Base-by-base conservation (phyloP, 345 rosid genomes). In the Arabidopsis thaliana region DNA sequence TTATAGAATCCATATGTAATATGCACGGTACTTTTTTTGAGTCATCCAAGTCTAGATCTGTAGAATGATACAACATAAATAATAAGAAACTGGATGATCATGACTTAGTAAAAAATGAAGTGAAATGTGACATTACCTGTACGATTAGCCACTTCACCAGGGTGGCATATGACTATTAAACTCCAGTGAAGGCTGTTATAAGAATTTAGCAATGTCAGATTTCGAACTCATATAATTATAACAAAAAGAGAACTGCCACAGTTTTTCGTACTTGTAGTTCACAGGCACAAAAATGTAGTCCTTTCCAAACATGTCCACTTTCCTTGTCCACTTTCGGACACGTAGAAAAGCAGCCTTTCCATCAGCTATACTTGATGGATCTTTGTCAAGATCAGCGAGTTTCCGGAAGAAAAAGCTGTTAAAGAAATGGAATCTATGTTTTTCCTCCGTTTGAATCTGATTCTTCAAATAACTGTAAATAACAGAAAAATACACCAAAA, bases 401-500 rank as follows among this genome's bases (percentile, higher is more conserved):
- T 95, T 95, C 42, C 97, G 86, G 80, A 95, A 95, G 92, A 95
- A 95, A 84, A 95, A 95, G 76, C 99, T 95, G 74, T 95, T 95
- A 78, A 95, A 95, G 78, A 95, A 95, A 81, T 95, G 96, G 67
- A 82, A 92, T 73, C 92, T 87, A 23, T 75, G 87, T 60, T 67
- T 86, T 55, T 90, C 97, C 67, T 85, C 89, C 1, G 81, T 64
- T 69, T 72, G 86, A 81, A 95, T 85, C 80, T 77, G 89, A 75
- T 87, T 90, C 91, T 89, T 90, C 62, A 95, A 69, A 78, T 95
- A 92, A 86, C 99, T 95, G 87, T 53, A 30, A 79, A 78, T 22
- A 30, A 30, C 33, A 58, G 45, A 69, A 65, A 4, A 36, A 41
- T 45, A 57, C 66, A 71, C 44, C 44, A 25, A 65, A 20, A 61